Evolutionary conservation across 2,329 filamentous ascomycete species (phyloP).

Genomic region (Fusarium stilboides): DNA sequence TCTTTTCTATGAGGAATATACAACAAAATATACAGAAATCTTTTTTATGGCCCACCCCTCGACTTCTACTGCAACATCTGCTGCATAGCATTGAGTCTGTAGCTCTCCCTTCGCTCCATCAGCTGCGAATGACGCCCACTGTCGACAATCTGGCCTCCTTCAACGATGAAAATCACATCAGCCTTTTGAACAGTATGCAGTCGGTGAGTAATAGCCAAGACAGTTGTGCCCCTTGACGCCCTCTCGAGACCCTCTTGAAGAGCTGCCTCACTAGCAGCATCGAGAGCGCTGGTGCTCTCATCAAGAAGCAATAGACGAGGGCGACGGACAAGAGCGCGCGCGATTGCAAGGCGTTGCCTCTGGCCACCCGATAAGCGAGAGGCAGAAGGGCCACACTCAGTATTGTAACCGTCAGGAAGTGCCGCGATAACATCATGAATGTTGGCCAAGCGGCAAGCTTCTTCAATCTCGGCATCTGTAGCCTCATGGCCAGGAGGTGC

Average conservation of each 20-base stretch:
- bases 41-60: not conserved
- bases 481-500: constrained; percentile 68
- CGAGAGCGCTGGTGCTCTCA: constrained; percentile 84
- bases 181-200: constrained; percentile 70
- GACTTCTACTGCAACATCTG: constrained; percentile 58
- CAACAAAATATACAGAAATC: not conserved
- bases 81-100: constrained; percentile 66
- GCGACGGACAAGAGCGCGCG: constrained; percentile 79
- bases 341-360: constrained; percentile 83
- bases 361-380: constrained; percentile 84
- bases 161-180: constrained; percentile 70
- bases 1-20: no score
- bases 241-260: constrained; percentile 77
- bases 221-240: constrained; percentile 66
- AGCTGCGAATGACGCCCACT: constrained; percentile 68
- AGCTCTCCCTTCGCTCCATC: constrained; percentile 66
- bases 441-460: constrained; percentile 76
- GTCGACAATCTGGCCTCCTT: constrained; percentile 67
- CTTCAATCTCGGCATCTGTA: constrained; percentile 73
- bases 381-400: constrained; percentile 78
- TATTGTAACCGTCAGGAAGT: constrained; percentile 77
- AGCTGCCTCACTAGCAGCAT: constrained; percentile 76
- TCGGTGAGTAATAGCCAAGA: constrained; percentile 72
- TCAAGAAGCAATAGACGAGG: constrained; percentile 83
- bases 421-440: constrained; percentile 78